Evolutionary conservation across 208 protist species (phyloP).

Genomic region (Herpetomonas tarakana): DNA sequence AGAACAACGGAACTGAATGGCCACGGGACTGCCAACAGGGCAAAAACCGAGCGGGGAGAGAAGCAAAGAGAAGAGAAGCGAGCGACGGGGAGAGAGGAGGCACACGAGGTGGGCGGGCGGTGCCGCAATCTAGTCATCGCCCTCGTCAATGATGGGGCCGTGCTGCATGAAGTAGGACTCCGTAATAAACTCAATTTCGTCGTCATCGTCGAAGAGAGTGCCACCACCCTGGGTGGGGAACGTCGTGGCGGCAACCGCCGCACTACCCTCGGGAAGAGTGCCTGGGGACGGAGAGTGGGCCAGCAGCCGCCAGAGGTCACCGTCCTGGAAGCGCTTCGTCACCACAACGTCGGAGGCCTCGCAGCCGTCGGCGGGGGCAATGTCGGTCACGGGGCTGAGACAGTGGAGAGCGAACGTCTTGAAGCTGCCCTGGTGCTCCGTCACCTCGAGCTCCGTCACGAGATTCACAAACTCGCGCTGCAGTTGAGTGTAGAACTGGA

Average conservation of each 20-base stretch:
- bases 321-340: slow-evolving; percentile 56
- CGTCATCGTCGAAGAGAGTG: slow-evolving; percentile 46
- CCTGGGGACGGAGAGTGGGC: background rate
- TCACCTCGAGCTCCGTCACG: slow-evolving; percentile 68
- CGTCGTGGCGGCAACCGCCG: slow-evolving; percentile 6
- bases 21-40: too few species aligned
- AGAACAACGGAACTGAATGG: too few species aligned
- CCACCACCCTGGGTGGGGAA: slow-evolving; percentile 9
- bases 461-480: slow-evolving; percentile 61
- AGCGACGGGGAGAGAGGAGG: too few species aligned
- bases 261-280: background rate
- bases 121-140: slow-evolving; percentile 46
- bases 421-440: slow-evolving; percentile 85
- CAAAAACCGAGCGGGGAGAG: too few species aligned
- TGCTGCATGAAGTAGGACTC: slow-evolving; percentile 78
- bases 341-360: slow-evolving; percentile 65
- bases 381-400: slow-evolving; percentile 21
- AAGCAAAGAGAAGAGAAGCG: too few species aligned
- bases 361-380: slow-evolving; percentile 16
- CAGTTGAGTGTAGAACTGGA: slow-evolving; percentile 52
- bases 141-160: slow-evolving; percentile 84
- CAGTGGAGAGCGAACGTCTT: slow-evolving; percentile 57
- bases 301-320: slow-evolving; percentile 14
- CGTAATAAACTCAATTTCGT: slow-evolving; percentile 81
- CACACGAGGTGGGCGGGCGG: too few species aligned